These are phyloP conservation scores for Paraleonurus japonicus DNA, from an alignment of 257 asterid species.

Conservation along the genomic window DNA sequence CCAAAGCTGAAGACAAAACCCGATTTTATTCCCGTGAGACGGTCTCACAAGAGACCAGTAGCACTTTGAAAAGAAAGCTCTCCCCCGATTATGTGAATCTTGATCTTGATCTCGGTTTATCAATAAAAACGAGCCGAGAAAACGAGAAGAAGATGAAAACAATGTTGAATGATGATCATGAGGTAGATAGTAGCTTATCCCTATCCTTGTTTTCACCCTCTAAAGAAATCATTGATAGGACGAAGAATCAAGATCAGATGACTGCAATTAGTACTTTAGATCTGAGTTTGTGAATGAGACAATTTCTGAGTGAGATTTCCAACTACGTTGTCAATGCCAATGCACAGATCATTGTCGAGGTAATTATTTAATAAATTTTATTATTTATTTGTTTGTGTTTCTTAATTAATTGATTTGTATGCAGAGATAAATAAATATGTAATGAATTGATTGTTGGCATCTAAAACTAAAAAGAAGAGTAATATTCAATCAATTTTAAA, in stretches of 20 bases:
- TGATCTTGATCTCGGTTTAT: conserved; percentile 73
- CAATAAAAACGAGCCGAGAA: conserved; percentile 39
- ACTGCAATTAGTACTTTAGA: conserved; percentile 43
- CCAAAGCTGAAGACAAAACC: conserved; percentile 22
- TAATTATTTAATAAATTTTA: conserved; percentile 21
- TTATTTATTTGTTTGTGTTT: conserved; percentile 27
- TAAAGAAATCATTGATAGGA: conserved; percentile 23
- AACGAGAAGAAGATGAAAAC: conserved; percentile 20
- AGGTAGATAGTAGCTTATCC: conserved; percentile 40
- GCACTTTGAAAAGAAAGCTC: conserved; percentile 45
- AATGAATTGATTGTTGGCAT: conserved; percentile 10
- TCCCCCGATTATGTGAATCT: conserved; percentile 39
- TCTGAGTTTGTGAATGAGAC: conserved; percentile 83
- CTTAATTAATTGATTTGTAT: conserved; percentile 32
- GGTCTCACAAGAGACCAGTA: background rate
- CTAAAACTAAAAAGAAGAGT: background rate
- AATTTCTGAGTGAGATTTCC: conserved; percentile 74
- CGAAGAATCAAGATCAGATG: conserved; percentile 34
- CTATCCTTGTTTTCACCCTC: conserved; percentile 63
- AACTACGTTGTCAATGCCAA: conserved; percentile 50
- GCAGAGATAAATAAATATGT: conserved; percentile 28
- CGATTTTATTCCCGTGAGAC: background rate
- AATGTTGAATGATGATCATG: conserved; percentile 23
- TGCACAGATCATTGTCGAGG: conserved; percentile 43
- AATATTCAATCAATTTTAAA: conserved; percentile 20